These are phyloP conservation scores for Vitis amurensis DNA, from an alignment of 164 flowering plant genomes.

Conservation along the genomic window DNA sequence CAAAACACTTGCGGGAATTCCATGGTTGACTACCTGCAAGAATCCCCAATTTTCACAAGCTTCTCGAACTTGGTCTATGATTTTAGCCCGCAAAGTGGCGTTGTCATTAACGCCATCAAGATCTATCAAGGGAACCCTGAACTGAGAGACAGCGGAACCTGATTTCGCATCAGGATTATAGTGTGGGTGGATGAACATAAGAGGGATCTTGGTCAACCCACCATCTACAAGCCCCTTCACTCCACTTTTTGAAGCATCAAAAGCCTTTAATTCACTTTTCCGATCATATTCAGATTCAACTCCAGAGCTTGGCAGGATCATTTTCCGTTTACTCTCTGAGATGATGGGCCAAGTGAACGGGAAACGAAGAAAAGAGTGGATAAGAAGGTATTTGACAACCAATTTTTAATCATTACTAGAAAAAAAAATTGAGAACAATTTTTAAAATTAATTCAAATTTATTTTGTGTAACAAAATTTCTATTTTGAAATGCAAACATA, in stretches of 20 bases:
- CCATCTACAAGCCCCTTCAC: constrained; percentile 53
- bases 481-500: too few relatives aligned
- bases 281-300: constrained; percentile 19
- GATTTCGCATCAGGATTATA: background rate
- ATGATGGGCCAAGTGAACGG: too few relatives aligned
- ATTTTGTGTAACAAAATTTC: too few relatives aligned
- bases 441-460: too few relatives aligned
- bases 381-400: too few relatives aligned
- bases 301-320: too few relatives aligned
- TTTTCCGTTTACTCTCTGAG: too few relatives aligned
- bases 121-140: constrained; percentile 30
- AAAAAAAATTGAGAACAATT: too few relatives aligned
- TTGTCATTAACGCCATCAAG: constrained; percentile 17
- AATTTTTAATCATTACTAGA: too few relatives aligned
- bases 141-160: background rate
- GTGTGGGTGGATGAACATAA: too few relatives aligned
- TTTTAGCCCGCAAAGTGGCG: constrained; percentile 6
- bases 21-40: constrained; percentile 50
- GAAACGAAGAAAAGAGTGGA: too few relatives aligned
- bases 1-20: constrained; percentile 26
- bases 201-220: constrained; percentile 12
- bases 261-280: constrained; percentile 27
- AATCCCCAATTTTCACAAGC: constrained; percentile 46
- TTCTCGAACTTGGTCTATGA: constrained; percentile 21
- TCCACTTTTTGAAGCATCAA: constrained; percentile 46